Base-by-base conservation (phyloP, 2,329 filamentous ascomycete genomes). In the Cordyceps cateniannulata region DNA sequence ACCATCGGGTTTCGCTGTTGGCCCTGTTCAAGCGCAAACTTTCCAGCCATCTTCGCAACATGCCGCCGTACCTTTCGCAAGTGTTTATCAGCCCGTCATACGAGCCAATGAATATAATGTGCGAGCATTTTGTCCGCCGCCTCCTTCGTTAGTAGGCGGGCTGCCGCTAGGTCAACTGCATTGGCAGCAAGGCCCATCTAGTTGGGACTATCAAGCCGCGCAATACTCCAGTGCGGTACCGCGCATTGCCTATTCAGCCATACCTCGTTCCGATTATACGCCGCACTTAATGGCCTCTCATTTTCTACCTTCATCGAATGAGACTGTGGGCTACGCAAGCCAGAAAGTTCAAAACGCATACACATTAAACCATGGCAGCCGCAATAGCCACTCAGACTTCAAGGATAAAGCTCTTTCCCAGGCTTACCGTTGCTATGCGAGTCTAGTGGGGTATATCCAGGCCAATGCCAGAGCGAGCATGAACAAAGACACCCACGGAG, bases 391-490 rank as follows among this genome's bases (percentile, higher is more conserved):
- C 38, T 65, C 65, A 18, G 75, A 73, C 9, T 90, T 90, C 69
- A 87, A 85, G 65, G 88, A 91, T 64, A 87, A 85, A 64, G 83
- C 84, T 2, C 74, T 92, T 25, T 77, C 82, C 16, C 86, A 85
- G 75, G 89, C 89, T n/a, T 87, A 92, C 70, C 80, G 81, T 65
- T 82, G 87, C 35, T 93, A 93, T 71, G 78, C 89, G 52, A 86
- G 91, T 64, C 79, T 93, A 8, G 75, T 93, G 3, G 75, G 84
- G 10, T 85, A 84, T 64, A 77, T 90, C 7, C 85, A 89, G 63
- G 80, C 84, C 57, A 78, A 77, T 22, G 85, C 84, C 61, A 85
- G 79, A 66, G 71, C 76, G 2, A 74, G 75, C 10, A 70, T 75
- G 20, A 69, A 70, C 20, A 77, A 76, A 45, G 57, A 60, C 63